Conservation (phyloP, 768 basidiomycete species). For the Saitozyma sp. region DNA sequence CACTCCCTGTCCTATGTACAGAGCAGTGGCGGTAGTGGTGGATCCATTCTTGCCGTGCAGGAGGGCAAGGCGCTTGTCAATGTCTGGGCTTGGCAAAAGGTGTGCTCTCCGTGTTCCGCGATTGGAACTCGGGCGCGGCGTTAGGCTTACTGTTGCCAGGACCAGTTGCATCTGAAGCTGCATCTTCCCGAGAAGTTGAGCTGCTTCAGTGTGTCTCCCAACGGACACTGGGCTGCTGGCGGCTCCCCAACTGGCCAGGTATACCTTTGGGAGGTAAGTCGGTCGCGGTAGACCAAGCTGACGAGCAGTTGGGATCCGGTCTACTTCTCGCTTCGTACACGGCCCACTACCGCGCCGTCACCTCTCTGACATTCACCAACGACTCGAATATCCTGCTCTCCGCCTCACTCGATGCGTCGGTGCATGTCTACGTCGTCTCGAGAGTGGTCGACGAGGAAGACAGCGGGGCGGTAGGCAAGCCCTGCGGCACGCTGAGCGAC, state of each 20-base stretch:
- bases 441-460: constrained; percentile 43
- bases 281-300: neutral
- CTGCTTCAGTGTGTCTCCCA: constrained; percentile 71
- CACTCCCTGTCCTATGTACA: constrained; percentile 71
- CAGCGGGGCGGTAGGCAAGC: constrained; percentile 59
- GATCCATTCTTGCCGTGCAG: constrained; percentile 79
- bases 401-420: constrained; percentile 85
- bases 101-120: constrained; percentile 44
- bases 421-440: constrained; percentile 64
- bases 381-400: constrained; percentile 79
- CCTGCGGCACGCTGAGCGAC: constrained; percentile 78
- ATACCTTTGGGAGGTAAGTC: constrained; percentile 91
- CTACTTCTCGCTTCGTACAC: constrained; percentile 88
- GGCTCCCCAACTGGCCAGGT: constrained; percentile 85
- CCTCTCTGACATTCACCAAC: constrained; percentile 74
- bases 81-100: constrained; percentile 93
- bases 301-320: constrained; percentile 80
- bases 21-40: constrained; percentile 72
- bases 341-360: constrained; percentile 89
- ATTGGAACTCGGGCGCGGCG: neutral
- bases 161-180: constrained; percentile 82
- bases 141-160: constrained; percentile 57
- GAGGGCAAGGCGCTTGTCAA: constrained; percentile 84
- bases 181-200: constrained; percentile 86
- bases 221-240: constrained; percentile 77